Percentiles rank a stretch among this genome's conserved stretches.
Conservation (phyloP, 2,329 filamentous ascomycete species). For the Cercospora zeae-maydis region DNA sequence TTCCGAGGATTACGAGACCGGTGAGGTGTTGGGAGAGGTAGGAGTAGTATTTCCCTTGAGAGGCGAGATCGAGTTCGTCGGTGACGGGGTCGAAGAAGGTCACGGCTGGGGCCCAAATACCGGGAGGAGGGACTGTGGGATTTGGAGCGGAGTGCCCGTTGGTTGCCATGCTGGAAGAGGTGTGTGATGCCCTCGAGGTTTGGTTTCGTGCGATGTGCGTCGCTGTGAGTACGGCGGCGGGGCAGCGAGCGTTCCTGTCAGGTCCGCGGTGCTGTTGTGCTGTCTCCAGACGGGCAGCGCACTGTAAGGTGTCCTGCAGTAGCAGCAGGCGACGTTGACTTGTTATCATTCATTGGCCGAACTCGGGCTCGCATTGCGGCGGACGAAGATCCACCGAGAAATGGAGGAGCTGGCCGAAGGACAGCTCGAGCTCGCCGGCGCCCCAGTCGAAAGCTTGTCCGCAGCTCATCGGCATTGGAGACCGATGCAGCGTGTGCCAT, state of each 20-base stretch:
- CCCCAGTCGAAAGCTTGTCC: conserved; percentile 3
- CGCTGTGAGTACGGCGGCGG: neutral
- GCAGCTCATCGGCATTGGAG: conserved; percentile 1
- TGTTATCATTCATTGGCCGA: conserved; percentile 4
- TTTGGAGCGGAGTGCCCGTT: conserved; percentile 18
- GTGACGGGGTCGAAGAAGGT: conserved; percentile 45
- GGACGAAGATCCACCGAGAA: neutral
- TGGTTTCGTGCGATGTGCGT: neutral
- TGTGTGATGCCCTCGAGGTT: neutral
- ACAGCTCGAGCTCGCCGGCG: neutral
- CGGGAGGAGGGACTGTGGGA: conserved; percentile 51
- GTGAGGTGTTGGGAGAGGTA: conserved; percentile 45
- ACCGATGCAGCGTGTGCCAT: neutral
- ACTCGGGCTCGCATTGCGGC: conserved; percentile 13
- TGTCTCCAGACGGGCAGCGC: neutral
- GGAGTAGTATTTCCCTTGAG: conserved; percentile 44
- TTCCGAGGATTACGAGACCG: conserved; percentile 47
- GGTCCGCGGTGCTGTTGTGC: neutral
- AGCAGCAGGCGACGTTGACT: neutral
- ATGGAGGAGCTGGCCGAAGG: neutral
- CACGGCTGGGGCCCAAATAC: conserved; percentile 42
- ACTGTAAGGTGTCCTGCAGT: neutral
- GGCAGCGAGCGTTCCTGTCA: neutral
- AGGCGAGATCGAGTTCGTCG: conserved; percentile 41
- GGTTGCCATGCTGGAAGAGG: conserved; percentile 11